Base-by-base conservation (phyloP, 805 yeast genomes). In the Nakazawaea ernobii region DNA sequence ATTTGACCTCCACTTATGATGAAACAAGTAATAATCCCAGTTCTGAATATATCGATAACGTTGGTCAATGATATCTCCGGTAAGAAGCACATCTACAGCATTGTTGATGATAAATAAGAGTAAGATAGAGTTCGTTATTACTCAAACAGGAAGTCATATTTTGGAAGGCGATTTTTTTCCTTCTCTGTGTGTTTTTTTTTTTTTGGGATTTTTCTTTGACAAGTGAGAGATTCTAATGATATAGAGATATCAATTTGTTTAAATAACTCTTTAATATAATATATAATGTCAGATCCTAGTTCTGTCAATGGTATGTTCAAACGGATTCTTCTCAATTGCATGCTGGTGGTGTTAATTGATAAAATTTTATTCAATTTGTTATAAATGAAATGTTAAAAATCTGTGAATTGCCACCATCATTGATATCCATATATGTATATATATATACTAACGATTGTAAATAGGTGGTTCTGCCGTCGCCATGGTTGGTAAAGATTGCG, bases 401-500 rank as follows among this genome's bases (percentile, higher is more conserved):
- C 29, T 3, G 11, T 15, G 24, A n/a, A 14, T 17, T 32, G 42
- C 14, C 29, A 35, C 42, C 13, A 44, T 43, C 44, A 44, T 41
- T 38, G 27, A 35, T 6, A 14, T 24, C 35, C 24, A 13, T 29
- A 27, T 35, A 35, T 4, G n/a, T n/a, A 14, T 35, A 24, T 17
- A 11, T 15, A 24, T 14, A 30, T 43, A 43, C 43, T 37, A 32
- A 43, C 47, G 10, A 30, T 6, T 28, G 15, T 27, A 17, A 14
- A 36, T 50, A 67, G 89, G 97, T 70, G 99, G 99, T 69, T 78
- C 96, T 53, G 96, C 96, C 45, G 95, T 95, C 32, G 99, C 99
- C 54, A 94, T 94, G 99, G 84, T 84, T 26, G 99, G 99, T 59
- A 91, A 95, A 63, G 97, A 90, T 57, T 94, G 99, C 74, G 91